Conservation (phyloP, 164 flowering plant genomes). For the Euptelea pleiosperma region DNA sequence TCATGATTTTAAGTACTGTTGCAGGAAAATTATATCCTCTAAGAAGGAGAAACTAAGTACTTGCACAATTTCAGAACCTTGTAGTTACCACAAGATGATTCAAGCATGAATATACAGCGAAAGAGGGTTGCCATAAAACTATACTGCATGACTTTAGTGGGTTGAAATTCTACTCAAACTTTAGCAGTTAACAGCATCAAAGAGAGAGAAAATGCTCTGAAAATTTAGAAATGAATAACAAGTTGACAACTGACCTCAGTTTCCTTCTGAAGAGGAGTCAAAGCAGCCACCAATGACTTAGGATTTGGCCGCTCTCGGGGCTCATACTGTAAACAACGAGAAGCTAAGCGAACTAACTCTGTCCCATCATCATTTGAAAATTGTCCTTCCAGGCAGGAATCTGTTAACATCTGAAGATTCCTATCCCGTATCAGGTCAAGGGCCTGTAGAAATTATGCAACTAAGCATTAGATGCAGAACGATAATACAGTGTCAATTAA, state of each 20-base stretch:
- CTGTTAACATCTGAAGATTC: conserved; percentile 82
- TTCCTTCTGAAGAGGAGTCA: conserved; percentile 82
- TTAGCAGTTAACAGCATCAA: neutral
- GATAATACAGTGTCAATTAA: neutral
- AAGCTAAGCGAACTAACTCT: conserved; percentile 81
- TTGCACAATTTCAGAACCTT: too few relatives aligned
- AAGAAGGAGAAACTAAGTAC: too few relatives aligned
- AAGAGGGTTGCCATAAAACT: too few relatives aligned
- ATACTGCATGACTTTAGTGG: too few relatives aligned
- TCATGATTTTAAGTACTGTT: too few relatives aligned
- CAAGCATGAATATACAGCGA: too few relatives aligned
- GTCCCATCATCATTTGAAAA: conserved; percentile 83
- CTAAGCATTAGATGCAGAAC: conserved; percentile 7
- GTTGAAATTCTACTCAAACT: neutral
- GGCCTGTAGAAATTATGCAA: conserved; percentile 49
- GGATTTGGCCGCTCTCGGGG: conserved; percentile 91
- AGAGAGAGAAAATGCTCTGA: conserved; percentile 1
- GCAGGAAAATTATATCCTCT: too few relatives aligned
- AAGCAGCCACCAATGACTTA: conserved; percentile 67
- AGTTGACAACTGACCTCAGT: conserved; percentile 47
- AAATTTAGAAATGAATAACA: conserved; percentile 1
- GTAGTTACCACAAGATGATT: too few relatives aligned
- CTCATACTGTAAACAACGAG: conserved; percentile 83
- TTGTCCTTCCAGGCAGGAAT: conserved; percentile 95
- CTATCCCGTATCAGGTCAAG: conserved; percentile 84